Evolutionary conservation across 164 flowering plant genomes (phyloP), one percentile per base, ranked within the genome.

Genomic region (Warburgia ugandensis): DNA sequence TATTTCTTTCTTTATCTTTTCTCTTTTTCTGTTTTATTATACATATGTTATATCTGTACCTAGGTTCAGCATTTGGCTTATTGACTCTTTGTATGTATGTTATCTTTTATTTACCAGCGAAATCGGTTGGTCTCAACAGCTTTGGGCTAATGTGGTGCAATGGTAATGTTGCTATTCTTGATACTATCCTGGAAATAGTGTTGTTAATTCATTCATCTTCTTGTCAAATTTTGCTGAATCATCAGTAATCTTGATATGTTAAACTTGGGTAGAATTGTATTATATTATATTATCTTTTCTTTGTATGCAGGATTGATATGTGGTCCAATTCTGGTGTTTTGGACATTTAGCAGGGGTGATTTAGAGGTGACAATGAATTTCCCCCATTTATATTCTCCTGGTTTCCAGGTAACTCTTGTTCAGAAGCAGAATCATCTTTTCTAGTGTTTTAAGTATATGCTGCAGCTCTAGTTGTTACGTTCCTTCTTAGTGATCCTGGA

Each of bases 91-190:
- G n/a, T n/a, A n/a, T n/a, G 4, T 50, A 10, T 48, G 33, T 33
- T 64, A 13, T 31, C 31, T 28, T 17, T 52, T 29, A 38, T 57
- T 32, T 38, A 27, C 25, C 80, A 86, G 95, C 89, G 53, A 86
- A 83, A 68, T 68, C 86, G 20, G 76, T 92, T 63, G 95, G 95
- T 28, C 83, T 86, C 32, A 86, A 83, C 61, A 86, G 92, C 70
- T 86, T 86, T 63, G 95, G 95, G 41, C 78, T 86, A 37, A 86
- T 86, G 95, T 86, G 95, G 95, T 86, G 89, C 74, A 86, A 86
- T 67, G 95, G 95, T 86, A 73, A 63, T 36, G 14, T 17, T 36
- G 27, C 22, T 23, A 12, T 52, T 38, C 19, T 38, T 27, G 12
- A 22, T 27, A 21, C 27, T 12, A 25, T 45, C 26, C 16, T 0